A percentile compares a stretch with the other conserved stretches of the same genome.
These are phyloP conservation scores for Apiotrichum domesticum DNA, from an alignment of 1,284 basidiomycete species.

Conservation along the genomic window DNA sequence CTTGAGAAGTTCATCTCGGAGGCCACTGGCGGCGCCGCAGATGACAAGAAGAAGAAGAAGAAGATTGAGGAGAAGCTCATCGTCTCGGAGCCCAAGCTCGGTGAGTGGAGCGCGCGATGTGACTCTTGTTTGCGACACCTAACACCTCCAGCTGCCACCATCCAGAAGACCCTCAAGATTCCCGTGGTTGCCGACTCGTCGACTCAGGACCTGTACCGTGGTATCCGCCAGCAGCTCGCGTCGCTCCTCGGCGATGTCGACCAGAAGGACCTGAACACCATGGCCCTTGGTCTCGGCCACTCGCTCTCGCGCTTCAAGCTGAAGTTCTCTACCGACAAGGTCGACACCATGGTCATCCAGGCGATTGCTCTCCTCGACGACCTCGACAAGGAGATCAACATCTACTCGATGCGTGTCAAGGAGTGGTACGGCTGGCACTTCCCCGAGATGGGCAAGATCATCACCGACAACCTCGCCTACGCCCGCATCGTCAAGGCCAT, in stretches of 20 bases:
- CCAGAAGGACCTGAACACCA: slow-evolving; percentile 93
- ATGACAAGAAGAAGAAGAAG: slow-evolving; percentile 58
- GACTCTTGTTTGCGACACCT: background rate
- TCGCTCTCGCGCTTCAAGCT: slow-evolving; percentile 96
- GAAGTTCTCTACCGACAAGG: slow-evolving; percentile 99
- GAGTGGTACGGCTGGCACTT: slow-evolving; percentile 99
- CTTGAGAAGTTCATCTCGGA: slow-evolving; percentile 90
- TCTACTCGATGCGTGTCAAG: slow-evolving; percentile 98
- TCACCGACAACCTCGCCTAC: slow-evolving; percentile 93
- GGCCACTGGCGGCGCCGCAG: slow-evolving; percentile 58
- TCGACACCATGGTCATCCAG: slow-evolving; percentile 99
- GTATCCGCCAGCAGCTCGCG: slow-evolving; percentile 84
- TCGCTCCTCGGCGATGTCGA: slow-evolving; percentile 82
- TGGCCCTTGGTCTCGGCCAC: slow-evolving; percentile 95
- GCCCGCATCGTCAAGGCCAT: slow-evolving; percentile 83
- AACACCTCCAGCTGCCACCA: slow-evolving; percentile 60
- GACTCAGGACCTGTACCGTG: slow-evolving; percentile 83
- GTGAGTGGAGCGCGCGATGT: slow-evolving; percentile 51
- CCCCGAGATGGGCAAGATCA: slow-evolving; percentile 98
- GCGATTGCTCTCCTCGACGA: slow-evolving; percentile 98
- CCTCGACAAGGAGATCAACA: slow-evolving; percentile 99
- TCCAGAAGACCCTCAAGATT: slow-evolving; percentile 90
- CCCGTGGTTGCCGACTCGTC: slow-evolving; percentile 66
- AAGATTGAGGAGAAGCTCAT: slow-evolving; percentile 73
- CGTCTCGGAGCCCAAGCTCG: slow-evolving; percentile 85